Percentiles rank a stretch among this genome's conserved stretches.
Conservation (phyloP, 78 protist species). For the Bodo saltans region DNA sequence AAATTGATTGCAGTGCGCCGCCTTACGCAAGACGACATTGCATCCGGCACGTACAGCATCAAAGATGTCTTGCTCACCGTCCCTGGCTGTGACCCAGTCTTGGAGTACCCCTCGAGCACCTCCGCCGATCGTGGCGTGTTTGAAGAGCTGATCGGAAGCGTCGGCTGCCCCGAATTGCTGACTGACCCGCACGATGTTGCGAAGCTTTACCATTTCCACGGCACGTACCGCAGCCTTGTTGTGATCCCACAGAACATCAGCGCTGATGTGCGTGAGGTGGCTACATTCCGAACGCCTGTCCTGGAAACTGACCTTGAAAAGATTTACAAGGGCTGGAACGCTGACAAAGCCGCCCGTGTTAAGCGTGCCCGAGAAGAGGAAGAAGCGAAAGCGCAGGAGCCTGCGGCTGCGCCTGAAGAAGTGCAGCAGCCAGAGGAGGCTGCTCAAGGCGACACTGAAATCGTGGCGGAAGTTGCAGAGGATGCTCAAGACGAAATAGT, state of each 20-base stretch:
- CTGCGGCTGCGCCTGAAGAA: not conserved
- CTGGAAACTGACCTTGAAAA: not conserved
- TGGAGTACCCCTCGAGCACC: not conserved
- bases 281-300: not conserved
- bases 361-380: not conserved
- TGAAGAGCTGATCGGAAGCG: not conserved
- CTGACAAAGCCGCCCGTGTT: not conserved
- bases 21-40: conserved; percentile 10
- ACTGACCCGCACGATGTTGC: not conserved
- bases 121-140: not conserved
- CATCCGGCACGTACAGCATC: conserved; percentile 32
- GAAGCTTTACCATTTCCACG: not conserved
- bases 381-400: not conserved
- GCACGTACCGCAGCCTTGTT: conserved; percentile 35
- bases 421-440: too few relatives aligned
- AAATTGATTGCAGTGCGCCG: not conserved
- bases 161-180: not conserved
- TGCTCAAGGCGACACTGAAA: too few relatives aligned
- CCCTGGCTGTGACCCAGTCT: conserved; percentile 40
- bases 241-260: conserved; percentile 1
- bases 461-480: too few relatives aligned
- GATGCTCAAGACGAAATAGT: not conserved
- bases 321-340: not conserved
- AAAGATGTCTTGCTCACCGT: conserved; percentile 69
- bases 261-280: not conserved